phyloP scores from a whole-genome alignment of 352 stramenopile species.

The Globisporangium apiculatum region DNA sequence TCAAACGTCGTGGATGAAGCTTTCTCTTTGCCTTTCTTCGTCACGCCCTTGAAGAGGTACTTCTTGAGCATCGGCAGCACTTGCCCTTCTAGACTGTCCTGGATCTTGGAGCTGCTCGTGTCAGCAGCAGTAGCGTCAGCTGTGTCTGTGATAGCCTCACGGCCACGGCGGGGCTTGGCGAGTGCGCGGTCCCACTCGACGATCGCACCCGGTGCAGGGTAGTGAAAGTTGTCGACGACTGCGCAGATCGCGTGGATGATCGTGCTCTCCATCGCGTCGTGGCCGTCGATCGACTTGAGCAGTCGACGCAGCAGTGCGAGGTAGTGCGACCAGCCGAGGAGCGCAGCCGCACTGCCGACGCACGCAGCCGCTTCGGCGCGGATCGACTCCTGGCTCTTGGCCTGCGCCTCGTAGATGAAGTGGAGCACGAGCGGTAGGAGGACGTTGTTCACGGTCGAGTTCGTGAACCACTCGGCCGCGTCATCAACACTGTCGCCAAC shows the following conservation, averaged over 20 bases:
- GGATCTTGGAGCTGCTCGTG: conserved; percentile 46
- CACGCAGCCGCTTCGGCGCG: conserved; percentile 91
- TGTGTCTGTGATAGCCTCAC: conserved; percentile 7
- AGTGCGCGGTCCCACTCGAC: conserved; percentile 22
- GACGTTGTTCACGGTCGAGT: conserved; percentile 90
- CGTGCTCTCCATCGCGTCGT: conserved; percentile 89
- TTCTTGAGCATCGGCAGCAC: conserved; percentile 83
- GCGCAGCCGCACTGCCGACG: conserved; percentile 84
- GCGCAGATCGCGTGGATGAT: conserved; percentile 90
- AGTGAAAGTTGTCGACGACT: conserved; percentile 96
- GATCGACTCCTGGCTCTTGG: conserved; percentile 90
- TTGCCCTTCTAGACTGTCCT: conserved; percentile 71
- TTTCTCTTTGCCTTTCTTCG: conserved; percentile 22
- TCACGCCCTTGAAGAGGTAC: conserved; percentile 85
- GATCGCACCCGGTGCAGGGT: conserved; percentile 54
- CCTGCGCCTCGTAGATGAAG: conserved; percentile 93
- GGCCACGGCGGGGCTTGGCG: conserved; percentile 8
- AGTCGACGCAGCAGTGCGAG: conserved; percentile 87
- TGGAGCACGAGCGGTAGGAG: conserved; percentile 94
- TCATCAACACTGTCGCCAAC: conserved; percentile 13
- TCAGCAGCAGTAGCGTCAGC: conserved; percentile 10
- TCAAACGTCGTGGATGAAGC: conserved; percentile 30
- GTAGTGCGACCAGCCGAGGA: conserved; percentile 97
- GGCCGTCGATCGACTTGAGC: conserved; percentile 88
- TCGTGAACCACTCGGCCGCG: conserved; percentile 45